Percentiles rank a stretch among this genome's conserved stretches.
phyloP scores from a whole-genome alignment of 352 stramenopile species.

The Phytophthora capsici region DNA sequence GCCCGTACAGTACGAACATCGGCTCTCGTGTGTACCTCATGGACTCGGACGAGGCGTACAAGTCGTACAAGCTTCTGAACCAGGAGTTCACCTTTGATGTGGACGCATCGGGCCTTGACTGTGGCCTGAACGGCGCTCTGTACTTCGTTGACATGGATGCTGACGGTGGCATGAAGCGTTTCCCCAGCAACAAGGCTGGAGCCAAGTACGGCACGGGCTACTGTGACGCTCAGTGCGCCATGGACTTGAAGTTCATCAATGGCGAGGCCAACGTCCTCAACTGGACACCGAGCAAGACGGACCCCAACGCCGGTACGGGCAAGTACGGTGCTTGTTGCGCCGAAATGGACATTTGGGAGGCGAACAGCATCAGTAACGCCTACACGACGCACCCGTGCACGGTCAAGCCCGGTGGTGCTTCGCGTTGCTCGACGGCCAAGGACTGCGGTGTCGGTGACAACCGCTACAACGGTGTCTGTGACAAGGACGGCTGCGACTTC shows the following conservation, averaged over 20 bases:
- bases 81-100: constrained; percentile 73
- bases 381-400: constrained; percentile 58
- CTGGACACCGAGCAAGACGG: constrained; percentile 38
- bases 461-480: constrained; percentile 28
- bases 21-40: constrained; percentile 65
- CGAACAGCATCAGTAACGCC: constrained; percentile 50
- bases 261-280: constrained; percentile 64
- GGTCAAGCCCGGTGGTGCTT: constrained; percentile 23
- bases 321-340: constrained; percentile 61
- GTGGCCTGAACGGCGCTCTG: constrained; percentile 62
- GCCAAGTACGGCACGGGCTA: constrained; percentile 30
- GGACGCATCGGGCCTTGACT: constrained; percentile 54
- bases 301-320: constrained; percentile 44
- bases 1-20: constrained; percentile 51
- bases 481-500: constrained; percentile 39
- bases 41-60: constrained; percentile 41
- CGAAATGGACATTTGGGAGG: constrained; percentile 70
- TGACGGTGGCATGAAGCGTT: constrained; percentile 44
- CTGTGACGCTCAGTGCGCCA: constrained; percentile 65
- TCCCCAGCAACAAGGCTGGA: constrained; percentile 25
- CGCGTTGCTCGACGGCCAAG: constrained; percentile 16
- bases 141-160: constrained; percentile 73
- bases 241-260: constrained; percentile 70
- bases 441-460: constrained; percentile 17
- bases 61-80: constrained; percentile 62